Percentiles rank a stretch among this genome's conserved stretches.
These are phyloP conservation scores for Geotrichum ghanense DNA, from an alignment of 805 yeast species.

Conservation along the genomic window DNA sequence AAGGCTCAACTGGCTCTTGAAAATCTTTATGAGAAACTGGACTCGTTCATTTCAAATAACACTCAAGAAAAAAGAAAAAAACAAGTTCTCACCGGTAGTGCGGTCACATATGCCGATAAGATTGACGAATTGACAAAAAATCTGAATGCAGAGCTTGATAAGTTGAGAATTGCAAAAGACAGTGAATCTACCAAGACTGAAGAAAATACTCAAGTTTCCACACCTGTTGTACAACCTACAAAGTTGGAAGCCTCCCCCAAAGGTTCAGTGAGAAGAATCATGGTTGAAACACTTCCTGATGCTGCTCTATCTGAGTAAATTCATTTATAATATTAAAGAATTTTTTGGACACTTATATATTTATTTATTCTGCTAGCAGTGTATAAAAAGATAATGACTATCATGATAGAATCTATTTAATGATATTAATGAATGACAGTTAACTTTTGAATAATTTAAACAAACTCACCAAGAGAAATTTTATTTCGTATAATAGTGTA, in stretches of 20 bases:
- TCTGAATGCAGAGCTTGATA: not conserved
- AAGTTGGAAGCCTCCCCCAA: not conserved
- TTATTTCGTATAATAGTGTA: no score
- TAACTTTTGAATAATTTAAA: no score
- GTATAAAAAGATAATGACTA: no score
- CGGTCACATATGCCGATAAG: slow-evolving; percentile 16
- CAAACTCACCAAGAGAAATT: no score
- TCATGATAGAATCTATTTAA: no score
- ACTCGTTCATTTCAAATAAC: slow-evolving; percentile 5
- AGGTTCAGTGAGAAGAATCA: not conserved
- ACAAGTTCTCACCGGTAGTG: slow-evolving; percentile 12
- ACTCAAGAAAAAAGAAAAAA: slow-evolving; percentile 10
- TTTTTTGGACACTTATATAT: not conserved
- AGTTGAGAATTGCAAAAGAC: not conserved
- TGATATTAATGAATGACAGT: no score
- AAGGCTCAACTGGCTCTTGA: slow-evolving; percentile 18
- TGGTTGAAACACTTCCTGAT: not conserved
- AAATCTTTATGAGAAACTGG: slow-evolving; percentile 16
- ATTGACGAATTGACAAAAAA: slow-evolving; percentile 11
- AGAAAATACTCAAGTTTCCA: no score
- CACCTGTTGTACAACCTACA: no score
- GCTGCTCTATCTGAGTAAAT: not conserved
- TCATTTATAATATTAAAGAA: no score
- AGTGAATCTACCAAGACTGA: not conserved
- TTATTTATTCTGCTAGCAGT: no score